Percentiles rank a stretch among this genome's conserved stretches.
Evolutionary conservation across 2,329 filamentous ascomycete genomes (phyloP).

Genomic region (Colletotrichum acutatum): DNA sequence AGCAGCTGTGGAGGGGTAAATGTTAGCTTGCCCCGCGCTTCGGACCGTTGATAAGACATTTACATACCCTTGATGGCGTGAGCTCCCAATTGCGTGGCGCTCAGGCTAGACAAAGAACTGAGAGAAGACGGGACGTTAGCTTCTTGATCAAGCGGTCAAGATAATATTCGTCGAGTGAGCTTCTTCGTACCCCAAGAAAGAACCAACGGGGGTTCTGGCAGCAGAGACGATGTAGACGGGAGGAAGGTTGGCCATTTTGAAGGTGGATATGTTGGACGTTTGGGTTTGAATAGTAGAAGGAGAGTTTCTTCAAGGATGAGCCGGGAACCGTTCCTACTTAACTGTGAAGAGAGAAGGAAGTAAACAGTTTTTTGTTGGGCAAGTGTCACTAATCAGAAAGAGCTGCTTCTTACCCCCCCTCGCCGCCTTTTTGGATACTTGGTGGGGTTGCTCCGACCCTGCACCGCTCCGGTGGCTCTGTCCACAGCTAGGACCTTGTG

Average conservation of each 20-base stretch:
- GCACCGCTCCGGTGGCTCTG: background rate
- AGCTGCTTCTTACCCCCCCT: constrained; percentile 13
- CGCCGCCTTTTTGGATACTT: constrained; percentile 32
- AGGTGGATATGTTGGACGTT: constrained; percentile 2
- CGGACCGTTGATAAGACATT: constrained; percentile 11
- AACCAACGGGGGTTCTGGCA: constrained; percentile 90
- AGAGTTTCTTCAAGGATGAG: background rate
- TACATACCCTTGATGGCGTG: constrained; percentile 90
- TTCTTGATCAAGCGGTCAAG: constrained; percentile 22
- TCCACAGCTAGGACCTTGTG: constrained; percentile 7
- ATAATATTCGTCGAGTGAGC: constrained; percentile 13
- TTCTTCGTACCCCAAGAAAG: constrained; percentile 83
- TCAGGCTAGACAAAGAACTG: constrained; percentile 89
- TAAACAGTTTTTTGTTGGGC: constrained; percentile 28
- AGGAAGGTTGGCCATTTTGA: constrained; percentile 80
- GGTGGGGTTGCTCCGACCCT: constrained; percentile 32
- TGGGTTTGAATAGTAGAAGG: background rate
- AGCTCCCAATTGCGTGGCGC: constrained; percentile 86
- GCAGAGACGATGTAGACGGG: constrained; percentile 96
- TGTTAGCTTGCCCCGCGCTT: constrained; percentile 30
- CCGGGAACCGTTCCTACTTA: constrained; percentile 4
- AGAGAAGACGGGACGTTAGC: constrained; percentile 31
- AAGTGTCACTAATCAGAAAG: constrained; percentile 26
- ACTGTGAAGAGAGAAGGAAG: constrained; percentile 6
- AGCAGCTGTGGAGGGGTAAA: constrained; percentile 63